Evolutionary conservation across 2,329 filamentous ascomycete species (phyloP).

Genomic region (Helotiales sp.): DNA sequence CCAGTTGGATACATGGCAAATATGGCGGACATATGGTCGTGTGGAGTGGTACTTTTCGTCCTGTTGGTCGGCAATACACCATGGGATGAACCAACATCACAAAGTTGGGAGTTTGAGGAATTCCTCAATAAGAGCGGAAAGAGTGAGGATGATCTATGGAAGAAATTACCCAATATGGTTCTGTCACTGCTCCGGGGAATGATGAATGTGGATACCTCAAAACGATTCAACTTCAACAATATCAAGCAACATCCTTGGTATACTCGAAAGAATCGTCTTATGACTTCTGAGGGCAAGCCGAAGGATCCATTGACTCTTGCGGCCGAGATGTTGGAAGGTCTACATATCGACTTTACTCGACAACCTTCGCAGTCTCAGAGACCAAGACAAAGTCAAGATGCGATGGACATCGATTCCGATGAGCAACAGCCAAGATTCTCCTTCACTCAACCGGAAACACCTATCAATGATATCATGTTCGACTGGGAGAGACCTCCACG

Average conservation of each 20-base stretch:
- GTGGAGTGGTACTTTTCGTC: conserved; percentile 96
- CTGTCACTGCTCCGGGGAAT: conserved; percentile 88
- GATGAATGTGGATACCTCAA: conserved; percentile 78
- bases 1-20: conserved; percentile 74
- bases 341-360: conserved; percentile 85
- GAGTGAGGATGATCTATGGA: conserved; percentile 85
- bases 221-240: conserved; percentile 83
- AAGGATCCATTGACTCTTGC: conserved; percentile 82
- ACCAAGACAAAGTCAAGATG: conserved; percentile 48
- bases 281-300: conserved; percentile 75
- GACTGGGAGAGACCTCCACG: conserved; percentile 80
- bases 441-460: conserved; percentile 84
- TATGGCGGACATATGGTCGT: conserved; percentile 93
- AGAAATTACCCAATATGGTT: conserved; percentile 72
- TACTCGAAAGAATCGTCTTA: conserved; percentile 78
- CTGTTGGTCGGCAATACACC: conserved; percentile 94
- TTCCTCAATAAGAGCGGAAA: conserved; percentile 81
- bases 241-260: conserved; percentile 95
- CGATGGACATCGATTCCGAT: conserved; percentile 72
- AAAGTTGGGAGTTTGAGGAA: conserved; percentile 90
- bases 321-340: conserved; percentile 91
- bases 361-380: conserved; percentile 54
- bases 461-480: conserved; percentile 74
- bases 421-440: conserved; percentile 60
- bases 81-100: conserved; percentile 88